These are phyloP conservation scores for Epichloe aotearoae DNA, from an alignment of 2,329 filamentous ascomycete genomes.

Conservation along the genomic window DNA sequence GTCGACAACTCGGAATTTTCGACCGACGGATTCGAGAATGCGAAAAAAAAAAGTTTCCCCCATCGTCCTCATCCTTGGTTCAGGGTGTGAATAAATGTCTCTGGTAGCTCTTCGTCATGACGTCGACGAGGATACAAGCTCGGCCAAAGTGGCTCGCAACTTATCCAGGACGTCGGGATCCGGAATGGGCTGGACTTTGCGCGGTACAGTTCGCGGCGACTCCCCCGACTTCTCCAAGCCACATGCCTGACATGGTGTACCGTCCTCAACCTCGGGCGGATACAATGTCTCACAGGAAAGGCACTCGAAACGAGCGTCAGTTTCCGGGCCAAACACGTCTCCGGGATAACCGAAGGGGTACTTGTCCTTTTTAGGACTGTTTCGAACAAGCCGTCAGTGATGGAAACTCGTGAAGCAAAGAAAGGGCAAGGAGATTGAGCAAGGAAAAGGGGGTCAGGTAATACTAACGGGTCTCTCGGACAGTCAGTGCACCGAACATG, in stretches of 20 bases:
- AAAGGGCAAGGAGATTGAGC: background rate
- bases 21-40: too few species aligned
- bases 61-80: too few species aligned
- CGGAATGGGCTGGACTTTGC: slow-evolving; percentile 46
- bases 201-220: slow-evolving; percentile 45
- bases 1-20: too few species aligned
- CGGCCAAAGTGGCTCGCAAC: slow-evolving; percentile 42
- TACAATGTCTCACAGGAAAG: slow-evolving; percentile 49
- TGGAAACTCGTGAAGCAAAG: too few species aligned
- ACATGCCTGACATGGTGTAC: slow-evolving; percentile 45
- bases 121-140: slow-evolving; percentile 15
- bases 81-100: too few species aligned
- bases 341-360: slow-evolving; percentile 60
- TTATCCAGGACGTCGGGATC: slow-evolving; percentile 47
- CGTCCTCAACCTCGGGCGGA: slow-evolving; percentile 34
- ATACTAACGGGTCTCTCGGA: slow-evolving; percentile 62
- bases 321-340: slow-evolving; percentile 42
- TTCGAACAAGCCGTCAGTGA: slow-evolving; percentile 1
- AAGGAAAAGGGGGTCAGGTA: too few species aligned
- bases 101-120: background rate
- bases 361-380: slow-evolving; percentile 53
- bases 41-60: too few species aligned
- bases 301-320: slow-evolving; percentile 44
- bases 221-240: slow-evolving; percentile 44
- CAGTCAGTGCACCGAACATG: slow-evolving; percentile 71